These are phyloP conservation scores for Penicillium verhagenii DNA, from an alignment of 495 filamentous ascomycete genomes.

Conservation along the genomic window DNA sequence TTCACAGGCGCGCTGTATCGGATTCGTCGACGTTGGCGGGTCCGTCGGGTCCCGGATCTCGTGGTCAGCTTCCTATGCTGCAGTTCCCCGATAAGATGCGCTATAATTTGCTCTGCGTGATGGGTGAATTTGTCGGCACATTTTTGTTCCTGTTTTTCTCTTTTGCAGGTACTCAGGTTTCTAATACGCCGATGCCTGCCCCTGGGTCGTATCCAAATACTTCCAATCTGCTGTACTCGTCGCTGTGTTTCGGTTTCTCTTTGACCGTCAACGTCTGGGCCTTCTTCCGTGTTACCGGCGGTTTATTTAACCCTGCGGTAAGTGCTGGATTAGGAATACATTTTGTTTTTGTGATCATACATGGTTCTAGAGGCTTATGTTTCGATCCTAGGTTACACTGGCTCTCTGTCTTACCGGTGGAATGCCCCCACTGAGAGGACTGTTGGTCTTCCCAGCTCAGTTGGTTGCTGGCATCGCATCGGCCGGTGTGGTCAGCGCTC, in stretches of 20 bases:
- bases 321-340: conserved; percentile 14
- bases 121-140: conserved; percentile 77
- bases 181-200: conserved; percentile 48
- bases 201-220: conserved; percentile 40
- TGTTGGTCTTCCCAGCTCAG: conserved; percentile 53
- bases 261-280: conserved; percentile 82
- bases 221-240: conserved; percentile 62
- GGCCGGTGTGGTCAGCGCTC: conserved; percentile 57
- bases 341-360: not conserved
- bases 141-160: conserved; percentile 83
- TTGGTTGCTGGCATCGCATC: conserved; percentile 58
- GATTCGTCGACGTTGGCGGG: conserved; percentile 15
- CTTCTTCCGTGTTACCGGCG: conserved; percentile 78
- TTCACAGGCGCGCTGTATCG: conserved; percentile 12
- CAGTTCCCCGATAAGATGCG: conserved; percentile 34
- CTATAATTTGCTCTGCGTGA: conserved; percentile 56
- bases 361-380: not conserved
- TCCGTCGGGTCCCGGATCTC: conserved; percentile 3
- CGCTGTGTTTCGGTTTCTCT: conserved; percentile 70
- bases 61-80: conserved; percentile 42
- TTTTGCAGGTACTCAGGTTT: conserved; percentile 74
- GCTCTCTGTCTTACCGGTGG: conserved; percentile 58
- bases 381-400: conserved; percentile 56
- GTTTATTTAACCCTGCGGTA: conserved; percentile 79
- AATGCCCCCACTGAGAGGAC: conserved; percentile 49